Evolutionary conservation across 192 early-diverging fungal species (phyloP).

Genomic region (Gigaspora rosea): DNA sequence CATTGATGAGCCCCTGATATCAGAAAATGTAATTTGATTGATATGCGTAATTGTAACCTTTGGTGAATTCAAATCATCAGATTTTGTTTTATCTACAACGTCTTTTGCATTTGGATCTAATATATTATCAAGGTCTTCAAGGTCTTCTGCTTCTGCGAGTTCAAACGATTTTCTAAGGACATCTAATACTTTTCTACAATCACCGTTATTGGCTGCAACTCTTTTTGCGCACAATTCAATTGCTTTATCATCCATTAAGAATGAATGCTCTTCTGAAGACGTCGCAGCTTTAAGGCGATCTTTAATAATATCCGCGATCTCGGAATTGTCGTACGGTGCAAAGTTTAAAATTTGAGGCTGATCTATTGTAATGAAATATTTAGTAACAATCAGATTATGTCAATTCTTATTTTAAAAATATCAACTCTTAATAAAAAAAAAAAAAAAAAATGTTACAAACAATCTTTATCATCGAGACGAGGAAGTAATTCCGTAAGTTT

Average conservation of each 20-base stretch:
- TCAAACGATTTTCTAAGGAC: slow-evolving; percentile 88
- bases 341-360: slow-evolving; percentile 76
- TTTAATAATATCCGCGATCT: slow-evolving; percentile 89
- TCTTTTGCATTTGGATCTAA: too few species aligned
- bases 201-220: slow-evolving; percentile 83
- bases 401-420: neutral
- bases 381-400: slow-evolving; percentile 47
- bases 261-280: neutral
- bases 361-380: too few species aligned
- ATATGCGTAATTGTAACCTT: slow-evolving; percentile 4
- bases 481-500: too few species aligned
- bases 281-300: slow-evolving; percentile 60
- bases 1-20: neutral
- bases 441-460: slow-evolving; percentile 44
- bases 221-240: slow-evolving; percentile 94
- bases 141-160: slow-evolving; percentile 70
- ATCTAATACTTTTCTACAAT: slow-evolving; percentile 76
- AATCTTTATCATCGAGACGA: slow-evolving; percentile 80
- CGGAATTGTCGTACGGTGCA: slow-evolving; percentile 80
- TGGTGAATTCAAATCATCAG: neutral
- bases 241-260: slow-evolving; percentile 80
- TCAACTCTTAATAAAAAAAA: neutral
- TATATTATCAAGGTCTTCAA: slow-evolving; percentile 57
- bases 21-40: neutral
- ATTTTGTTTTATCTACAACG: too few species aligned